Base-by-base conservation (phyloP, 441 rosid species). In the Dalechampia spathulata region DNA sequence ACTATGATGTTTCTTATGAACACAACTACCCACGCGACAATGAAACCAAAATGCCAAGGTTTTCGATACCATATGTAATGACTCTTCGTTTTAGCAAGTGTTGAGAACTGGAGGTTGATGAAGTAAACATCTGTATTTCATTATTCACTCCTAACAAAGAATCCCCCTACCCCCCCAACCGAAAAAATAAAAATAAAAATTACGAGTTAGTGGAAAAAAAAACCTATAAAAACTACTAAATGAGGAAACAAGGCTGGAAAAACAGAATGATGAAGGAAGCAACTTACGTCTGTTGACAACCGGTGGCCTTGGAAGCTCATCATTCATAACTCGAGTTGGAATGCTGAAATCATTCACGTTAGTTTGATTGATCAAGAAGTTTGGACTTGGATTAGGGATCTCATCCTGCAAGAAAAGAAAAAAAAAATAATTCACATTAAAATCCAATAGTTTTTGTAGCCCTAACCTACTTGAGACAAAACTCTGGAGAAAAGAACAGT, bases 261-360 rank as follows among this genome's bases (percentile, higher is more conserved):
- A 14, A 27, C 5, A 10, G 9, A 12, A 25, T 26, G 38, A 43
- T 50, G 34, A 34, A 1, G 11, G 21, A 51, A 25, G 55, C 52
- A 45, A 57, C 90, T 82, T 71, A 89, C 97, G 97, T 77, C 95
- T 75, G 79, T 82, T 86, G 53, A 74, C 76, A 0, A 75, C 70
- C 6, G 84, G 83, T 9, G 92, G 86, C 59, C 78, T 81, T 14
- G 88, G 80, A 57, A 82, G 65, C 66, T 82, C 86, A 60, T 73
- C 85, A 52, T 54, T 44, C 45, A 63, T 57, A 45, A 71, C 78
- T 41, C 76, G 65, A 68, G 71, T 55, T 26, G 82, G 83, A 80
- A 78, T 52, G 55, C 69, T 42, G 26, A 71, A 67, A 46, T 72
- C 83, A 60, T 62, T 76, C 49, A 68, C 75, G 65, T 69, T 77